Evolutionary conservation across 108 stramenopile species (phyloP).

Genomic region (Stephanodiscus minutulus): DNA sequence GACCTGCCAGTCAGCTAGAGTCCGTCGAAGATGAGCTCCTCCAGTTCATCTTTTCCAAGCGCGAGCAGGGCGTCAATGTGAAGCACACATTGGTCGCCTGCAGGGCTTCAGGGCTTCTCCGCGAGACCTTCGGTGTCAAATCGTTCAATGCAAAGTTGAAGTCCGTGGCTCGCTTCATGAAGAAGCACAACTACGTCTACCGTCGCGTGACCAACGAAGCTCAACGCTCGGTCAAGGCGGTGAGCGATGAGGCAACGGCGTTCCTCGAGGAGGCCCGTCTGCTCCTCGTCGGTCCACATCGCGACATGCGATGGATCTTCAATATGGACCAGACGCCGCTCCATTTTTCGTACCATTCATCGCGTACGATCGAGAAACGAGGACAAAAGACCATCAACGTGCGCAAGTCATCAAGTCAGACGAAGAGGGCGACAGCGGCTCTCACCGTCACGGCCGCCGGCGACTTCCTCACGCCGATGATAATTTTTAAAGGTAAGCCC

Average conservation of each 20-base stretch:
- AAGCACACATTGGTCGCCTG: too few species aligned
- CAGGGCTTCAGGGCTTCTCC: too few species aligned
- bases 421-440: conserved; percentile 8
- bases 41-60: too few species aligned
- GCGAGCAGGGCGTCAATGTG: too few species aligned
- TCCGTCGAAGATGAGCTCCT: too few species aligned
- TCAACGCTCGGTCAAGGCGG: not conserved
- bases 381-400: not conserved
- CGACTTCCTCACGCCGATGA: conserved; percentile 14
- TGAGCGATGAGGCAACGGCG: not conserved
- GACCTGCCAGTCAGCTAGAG: too few species aligned
- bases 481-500: conserved; percentile 6
- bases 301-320: not conserved
- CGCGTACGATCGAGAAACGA: not conserved
- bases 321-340: conserved; percentile 9
- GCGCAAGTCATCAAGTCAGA: conserved; percentile 1
- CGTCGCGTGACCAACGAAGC: not conserved
- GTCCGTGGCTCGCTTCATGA: too few species aligned
- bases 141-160: too few species aligned
- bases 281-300: not conserved
- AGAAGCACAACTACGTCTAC: too few species aligned
- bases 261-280: not conserved
- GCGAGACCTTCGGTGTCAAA: too few species aligned
- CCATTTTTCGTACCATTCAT: not conserved
- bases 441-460: conserved; percentile 20